A percentile compares a stretch with the other conserved stretches of the same genome.
phyloP scores from a whole-genome alignment of 306 rosid genomes.

The Cercis canadensis region DNA sequence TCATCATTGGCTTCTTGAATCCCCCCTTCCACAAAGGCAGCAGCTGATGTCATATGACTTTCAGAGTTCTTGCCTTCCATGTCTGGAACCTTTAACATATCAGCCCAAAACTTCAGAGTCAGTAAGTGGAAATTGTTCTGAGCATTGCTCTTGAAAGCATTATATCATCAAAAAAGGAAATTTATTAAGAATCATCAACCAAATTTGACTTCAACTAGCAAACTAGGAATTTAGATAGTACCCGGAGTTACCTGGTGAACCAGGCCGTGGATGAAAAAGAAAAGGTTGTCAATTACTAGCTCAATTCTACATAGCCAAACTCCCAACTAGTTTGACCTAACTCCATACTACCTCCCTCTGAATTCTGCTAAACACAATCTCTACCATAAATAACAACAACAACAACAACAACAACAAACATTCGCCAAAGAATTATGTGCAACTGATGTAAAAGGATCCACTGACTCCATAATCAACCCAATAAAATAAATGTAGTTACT shows the following conservation, averaged over 20 bases:
- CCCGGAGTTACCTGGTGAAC: not conserved
- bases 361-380: constrained; percentile 4
- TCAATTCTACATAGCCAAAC: constrained; percentile 23
- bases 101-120: constrained; percentile 39
- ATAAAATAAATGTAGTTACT: constrained; percentile 11
- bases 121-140: constrained; percentile 3
- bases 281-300: not conserved
- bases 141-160: not conserved
- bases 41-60: constrained; percentile 73
- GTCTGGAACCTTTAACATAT: constrained; percentile 49
- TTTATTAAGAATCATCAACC: not conserved
- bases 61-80: constrained; percentile 60
- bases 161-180: constrained; percentile 17
- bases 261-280: not conserved
- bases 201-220: not conserved
- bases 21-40: constrained; percentile 97
- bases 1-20: constrained; percentile 85
- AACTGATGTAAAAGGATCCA: not conserved
- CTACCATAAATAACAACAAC: not conserved
- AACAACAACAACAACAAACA: too few species aligned
- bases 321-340: constrained; percentile 17
- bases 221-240: constrained; percentile 16
- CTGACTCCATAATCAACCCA: not conserved
- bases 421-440: not conserved
- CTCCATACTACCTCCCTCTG: constrained; percentile 5